Conservation (phyloP, 306 rosid genomes). For the Glycine latifolia region DNA sequence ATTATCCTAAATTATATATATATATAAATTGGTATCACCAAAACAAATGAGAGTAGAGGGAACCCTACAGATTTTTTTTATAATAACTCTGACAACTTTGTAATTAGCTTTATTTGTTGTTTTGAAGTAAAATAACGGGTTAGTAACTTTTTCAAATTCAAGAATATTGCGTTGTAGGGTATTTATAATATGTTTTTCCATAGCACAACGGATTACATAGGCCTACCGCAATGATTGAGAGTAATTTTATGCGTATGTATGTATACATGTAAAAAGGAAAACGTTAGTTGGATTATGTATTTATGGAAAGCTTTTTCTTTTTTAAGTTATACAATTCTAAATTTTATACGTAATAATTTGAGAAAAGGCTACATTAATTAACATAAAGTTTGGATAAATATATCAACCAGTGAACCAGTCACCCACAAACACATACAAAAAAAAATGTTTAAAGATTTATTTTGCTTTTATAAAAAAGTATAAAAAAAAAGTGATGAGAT, state of each 20-base stretch:
- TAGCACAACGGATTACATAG: neutral
- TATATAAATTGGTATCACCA: no score
- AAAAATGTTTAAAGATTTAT: neutral
- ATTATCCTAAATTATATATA: no score
- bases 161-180: conserved; percentile 5
- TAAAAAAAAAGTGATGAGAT: no score
- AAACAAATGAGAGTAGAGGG: no score
- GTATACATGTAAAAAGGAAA: neutral
- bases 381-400: no score
- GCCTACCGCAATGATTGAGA: neutral
- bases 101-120: no score
- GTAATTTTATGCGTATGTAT: neutral
- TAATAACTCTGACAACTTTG: no score
- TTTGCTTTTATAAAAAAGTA: no score
- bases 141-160: neutral
- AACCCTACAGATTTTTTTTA: no score
- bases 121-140: no score
- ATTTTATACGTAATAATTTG: no score
- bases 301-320: neutral
- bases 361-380: neutral
- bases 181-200: neutral
- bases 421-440: neutral
- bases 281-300: neutral
- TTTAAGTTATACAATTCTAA: neutral
- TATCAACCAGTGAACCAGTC: neutral